Evolutionary conservation across 768 basidiomycete genomes (phyloP).

Genomic region (Rickenella mellea): DNA sequence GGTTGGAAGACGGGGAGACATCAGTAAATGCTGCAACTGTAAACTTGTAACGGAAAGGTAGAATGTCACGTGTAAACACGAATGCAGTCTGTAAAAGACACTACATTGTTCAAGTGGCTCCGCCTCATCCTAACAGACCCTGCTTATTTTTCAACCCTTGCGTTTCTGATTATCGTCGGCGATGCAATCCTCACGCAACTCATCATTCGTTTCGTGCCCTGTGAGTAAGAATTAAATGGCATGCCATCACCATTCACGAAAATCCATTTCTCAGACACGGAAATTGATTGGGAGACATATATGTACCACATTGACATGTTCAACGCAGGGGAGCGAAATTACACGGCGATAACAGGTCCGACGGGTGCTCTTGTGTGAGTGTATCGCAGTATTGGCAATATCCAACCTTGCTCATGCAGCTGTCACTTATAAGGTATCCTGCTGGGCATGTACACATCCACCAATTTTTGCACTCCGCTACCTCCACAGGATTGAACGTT

Average conservation of each 20-base stretch:
- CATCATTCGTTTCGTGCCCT: constrained; percentile 74
- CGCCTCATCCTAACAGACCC: no score
- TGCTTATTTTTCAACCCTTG: constrained; percentile 58
- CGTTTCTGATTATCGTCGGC: constrained; percentile 53
- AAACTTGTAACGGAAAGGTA: no score
- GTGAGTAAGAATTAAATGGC: constrained; percentile 36
- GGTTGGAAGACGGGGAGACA: constrained; percentile 36
- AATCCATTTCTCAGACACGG: constrained; percentile 60
- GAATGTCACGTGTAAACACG: no score
- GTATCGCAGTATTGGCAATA: background rate
- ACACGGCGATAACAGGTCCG: constrained; percentile 73
- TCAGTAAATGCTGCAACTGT: no score
- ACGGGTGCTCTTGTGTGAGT: constrained; percentile 88
- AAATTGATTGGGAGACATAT: constrained; percentile 98
- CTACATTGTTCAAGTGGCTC: no score
- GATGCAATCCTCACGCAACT: constrained; percentile 74
- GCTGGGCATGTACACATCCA: constrained; percentile 89
- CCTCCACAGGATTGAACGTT: constrained; percentile 51
- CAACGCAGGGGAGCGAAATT: constrained; percentile 74
- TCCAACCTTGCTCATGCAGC: constrained; percentile 1
- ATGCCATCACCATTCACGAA: background rate
- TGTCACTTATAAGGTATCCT: constrained; percentile 60
- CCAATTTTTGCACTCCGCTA: constrained; percentile 53
- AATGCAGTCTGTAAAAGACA: no score
- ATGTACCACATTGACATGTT: constrained; percentile 80